Percentiles rank a stretch among this genome's conserved stretches.
Evolutionary conservation across 805 yeast genomes (phyloP).

Genomic region (Yarrowia divulgata): DNA sequence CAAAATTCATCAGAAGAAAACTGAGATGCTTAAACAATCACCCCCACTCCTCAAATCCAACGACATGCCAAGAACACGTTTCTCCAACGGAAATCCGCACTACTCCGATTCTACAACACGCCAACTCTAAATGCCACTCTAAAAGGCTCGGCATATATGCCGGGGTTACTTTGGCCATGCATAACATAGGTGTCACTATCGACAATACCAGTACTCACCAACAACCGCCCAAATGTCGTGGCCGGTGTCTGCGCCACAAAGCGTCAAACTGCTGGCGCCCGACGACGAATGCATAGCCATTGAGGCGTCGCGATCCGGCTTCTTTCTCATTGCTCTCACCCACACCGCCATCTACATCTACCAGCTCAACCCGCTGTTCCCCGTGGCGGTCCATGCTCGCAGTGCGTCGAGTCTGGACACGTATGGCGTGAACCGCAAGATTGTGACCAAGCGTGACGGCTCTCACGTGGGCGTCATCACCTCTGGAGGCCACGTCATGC

Average conservation of each 20-base stretch:
- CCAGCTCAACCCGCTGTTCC: constrained; percentile 53
- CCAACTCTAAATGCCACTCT: background rate
- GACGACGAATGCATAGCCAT: constrained; percentile 51
- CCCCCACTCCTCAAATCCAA: too few relatives aligned
- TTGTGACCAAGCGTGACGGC: constrained; percentile 54
- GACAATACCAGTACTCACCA: too few relatives aligned
- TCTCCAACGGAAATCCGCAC: background rate
- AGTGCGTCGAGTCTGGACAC: constrained; percentile 54
- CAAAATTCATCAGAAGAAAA: too few relatives aligned
- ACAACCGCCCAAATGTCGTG: constrained; percentile 48
- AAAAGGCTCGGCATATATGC: background rate
- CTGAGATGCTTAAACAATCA: too few relatives aligned
- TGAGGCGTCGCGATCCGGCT: constrained; percentile 46
- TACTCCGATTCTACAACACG: background rate
- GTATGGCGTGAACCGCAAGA: constrained; percentile 57
- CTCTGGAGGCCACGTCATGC: constrained; percentile 50
- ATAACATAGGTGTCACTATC: constrained; percentile 1
- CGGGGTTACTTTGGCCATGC: background rate
- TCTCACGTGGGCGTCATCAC: constrained; percentile 28
- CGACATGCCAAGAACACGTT: constrained; percentile 1
- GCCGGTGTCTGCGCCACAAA: constrained; percentile 49
- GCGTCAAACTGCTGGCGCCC: constrained; percentile 46
- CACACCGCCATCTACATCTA: constrained; percentile 53
- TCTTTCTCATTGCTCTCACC: constrained; percentile 52
- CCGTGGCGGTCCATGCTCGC: constrained; percentile 59